Conservation (phyloP, 2,329 filamentous ascomycete species). For the Exophiala oligosperma region DNA sequence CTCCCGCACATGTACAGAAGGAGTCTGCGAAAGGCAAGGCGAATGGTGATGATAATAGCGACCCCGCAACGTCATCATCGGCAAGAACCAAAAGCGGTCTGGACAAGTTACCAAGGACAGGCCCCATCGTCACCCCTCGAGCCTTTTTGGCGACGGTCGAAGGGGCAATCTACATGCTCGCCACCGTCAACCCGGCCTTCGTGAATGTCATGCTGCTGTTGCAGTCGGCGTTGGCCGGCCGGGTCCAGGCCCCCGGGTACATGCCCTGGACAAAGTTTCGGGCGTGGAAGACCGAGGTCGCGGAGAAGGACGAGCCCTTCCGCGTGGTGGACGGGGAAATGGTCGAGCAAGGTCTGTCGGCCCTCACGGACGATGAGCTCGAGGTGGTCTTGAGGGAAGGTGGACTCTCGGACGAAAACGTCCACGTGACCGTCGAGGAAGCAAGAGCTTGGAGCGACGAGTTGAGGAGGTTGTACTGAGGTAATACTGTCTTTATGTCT, state of each 20-base stretch:
- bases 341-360: constrained; percentile 74
- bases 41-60: not conserved
- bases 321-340: constrained; percentile 92
- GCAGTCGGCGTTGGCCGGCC: constrained; percentile 68
- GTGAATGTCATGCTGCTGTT: constrained; percentile 81
- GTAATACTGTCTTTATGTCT: no score
- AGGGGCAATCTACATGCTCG: constrained; percentile 83
- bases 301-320: constrained; percentile 72
- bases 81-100: not conserved
- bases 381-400: constrained; percentile 51
- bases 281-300: constrained; percentile 73
- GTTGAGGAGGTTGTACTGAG: constrained; percentile 28
- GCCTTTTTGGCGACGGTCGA: constrained; percentile 92
- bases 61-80: no score
- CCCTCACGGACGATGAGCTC: constrained; percentile 62
- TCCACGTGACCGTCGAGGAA: constrained; percentile 25
- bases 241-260: constrained; percentile 68
- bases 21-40: not conserved
- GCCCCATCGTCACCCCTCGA: constrained; percentile 70
- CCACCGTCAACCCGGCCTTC: constrained; percentile 68
- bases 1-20: constrained; percentile 33
- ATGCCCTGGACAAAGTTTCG: constrained; percentile 78
- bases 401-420: constrained; percentile 16
- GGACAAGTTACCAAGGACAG: constrained; percentile 30
- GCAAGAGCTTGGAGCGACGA: constrained; percentile 27